phyloP scores from a whole-genome alignment of 495 filamentous ascomycete species.

The Sporormia fimetaria region DNA sequence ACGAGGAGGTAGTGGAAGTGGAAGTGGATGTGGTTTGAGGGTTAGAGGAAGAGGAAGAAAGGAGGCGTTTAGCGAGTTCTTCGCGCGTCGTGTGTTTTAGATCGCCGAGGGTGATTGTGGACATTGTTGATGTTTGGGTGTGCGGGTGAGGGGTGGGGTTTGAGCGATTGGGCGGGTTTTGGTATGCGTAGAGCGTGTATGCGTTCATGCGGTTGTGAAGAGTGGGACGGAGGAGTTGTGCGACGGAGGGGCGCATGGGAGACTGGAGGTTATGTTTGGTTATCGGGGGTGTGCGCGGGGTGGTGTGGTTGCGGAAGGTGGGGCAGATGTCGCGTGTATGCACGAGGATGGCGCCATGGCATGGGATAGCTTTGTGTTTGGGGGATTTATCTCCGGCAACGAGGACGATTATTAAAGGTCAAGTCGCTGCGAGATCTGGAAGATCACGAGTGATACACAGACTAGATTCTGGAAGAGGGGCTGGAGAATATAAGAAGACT shows the following conservation, averaged over 20 bases:
- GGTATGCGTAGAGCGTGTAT: conserved; percentile 15
- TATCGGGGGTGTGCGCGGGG: background rate
- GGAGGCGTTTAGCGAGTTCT: conserved; percentile 16
- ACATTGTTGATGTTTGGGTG: conserved; percentile 10
- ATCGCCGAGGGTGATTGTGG: conserved; percentile 11
- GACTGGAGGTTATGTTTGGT: background rate
- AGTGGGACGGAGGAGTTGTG: conserved; percentile 1
- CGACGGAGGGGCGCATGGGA: background rate
- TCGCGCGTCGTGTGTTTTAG: conserved; percentile 15
- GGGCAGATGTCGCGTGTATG: too few relatives aligned
- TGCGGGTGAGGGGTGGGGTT: conserved; percentile 1
- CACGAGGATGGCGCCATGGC: conserved; percentile 5
- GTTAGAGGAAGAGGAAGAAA: conserved; percentile 1
- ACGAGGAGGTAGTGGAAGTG: too few relatives aligned
- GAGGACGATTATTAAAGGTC: too few relatives aligned
- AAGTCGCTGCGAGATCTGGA: too few relatives aligned
- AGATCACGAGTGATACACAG: too few relatives aligned
- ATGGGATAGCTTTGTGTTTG: too few relatives aligned
- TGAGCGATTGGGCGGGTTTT: conserved; percentile 2
- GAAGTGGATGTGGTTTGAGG: conserved; percentile 1
- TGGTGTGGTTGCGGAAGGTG: too few relatives aligned
- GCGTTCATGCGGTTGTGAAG: conserved; percentile 12
- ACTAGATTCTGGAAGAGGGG: too few relatives aligned
- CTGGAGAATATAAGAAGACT: too few relatives aligned
- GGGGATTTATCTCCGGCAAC: too few relatives aligned